Percentiles rank a stretch among this genome's conserved stretches.
Conservation (phyloP, 2,329 filamentous ascomycete genomes). For the Beauveria asiatica region DNA sequence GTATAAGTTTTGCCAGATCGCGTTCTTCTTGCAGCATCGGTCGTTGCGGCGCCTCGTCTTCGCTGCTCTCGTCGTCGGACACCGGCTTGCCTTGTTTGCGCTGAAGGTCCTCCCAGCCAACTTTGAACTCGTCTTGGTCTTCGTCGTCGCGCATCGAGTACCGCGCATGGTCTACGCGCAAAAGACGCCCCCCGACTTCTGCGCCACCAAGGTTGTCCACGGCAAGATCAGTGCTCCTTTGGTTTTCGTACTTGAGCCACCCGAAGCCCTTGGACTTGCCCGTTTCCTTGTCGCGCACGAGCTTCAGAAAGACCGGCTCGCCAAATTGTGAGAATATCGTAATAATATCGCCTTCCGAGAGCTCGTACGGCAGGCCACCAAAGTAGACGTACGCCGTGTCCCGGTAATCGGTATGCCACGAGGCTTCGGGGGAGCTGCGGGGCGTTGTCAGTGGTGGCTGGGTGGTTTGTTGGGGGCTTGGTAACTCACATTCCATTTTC, state of each 20-base stretch:
- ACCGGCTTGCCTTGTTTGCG: slow-evolving; percentile 39
- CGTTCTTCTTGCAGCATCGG: slow-evolving; percentile 71
- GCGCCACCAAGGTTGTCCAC: slow-evolving; percentile 93
- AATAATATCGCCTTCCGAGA: slow-evolving; percentile 91
- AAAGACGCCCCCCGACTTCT: slow-evolving; percentile 66
- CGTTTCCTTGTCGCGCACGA: slow-evolving; percentile 90
- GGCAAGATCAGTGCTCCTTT: slow-evolving; percentile 88
- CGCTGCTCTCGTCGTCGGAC: slow-evolving; percentile 37
- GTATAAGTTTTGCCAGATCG: slow-evolving; percentile 66
- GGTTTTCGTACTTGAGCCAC: slow-evolving; percentile 97
- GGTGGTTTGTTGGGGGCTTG: neutral
- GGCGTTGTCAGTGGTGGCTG: neutral
- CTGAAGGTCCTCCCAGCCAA: slow-evolving; percentile 53
- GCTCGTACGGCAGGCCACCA: slow-evolving; percentile 82
- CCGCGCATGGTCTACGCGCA: slow-evolving; percentile 85
- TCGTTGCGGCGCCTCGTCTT: slow-evolving; percentile 36
- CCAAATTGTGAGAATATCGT: slow-evolving; percentile 97
- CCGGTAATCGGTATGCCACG: slow-evolving; percentile 96
- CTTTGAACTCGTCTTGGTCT: slow-evolving; percentile 48
- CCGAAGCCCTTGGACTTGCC: slow-evolving; percentile 92
- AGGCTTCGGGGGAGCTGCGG: slow-evolving; percentile 67
- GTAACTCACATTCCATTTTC: slow-evolving; percentile 68
- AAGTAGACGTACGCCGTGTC: slow-evolving; percentile 97
- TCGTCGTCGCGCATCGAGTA: slow-evolving; percentile 85
- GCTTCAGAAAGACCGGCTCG: slow-evolving; percentile 86